Evolutionary conservation across 192 early-diverging fungal genomes (phyloP), one percentile per base, ranked within the genome.

Genomic region (Mortierella claussenii): DNA sequence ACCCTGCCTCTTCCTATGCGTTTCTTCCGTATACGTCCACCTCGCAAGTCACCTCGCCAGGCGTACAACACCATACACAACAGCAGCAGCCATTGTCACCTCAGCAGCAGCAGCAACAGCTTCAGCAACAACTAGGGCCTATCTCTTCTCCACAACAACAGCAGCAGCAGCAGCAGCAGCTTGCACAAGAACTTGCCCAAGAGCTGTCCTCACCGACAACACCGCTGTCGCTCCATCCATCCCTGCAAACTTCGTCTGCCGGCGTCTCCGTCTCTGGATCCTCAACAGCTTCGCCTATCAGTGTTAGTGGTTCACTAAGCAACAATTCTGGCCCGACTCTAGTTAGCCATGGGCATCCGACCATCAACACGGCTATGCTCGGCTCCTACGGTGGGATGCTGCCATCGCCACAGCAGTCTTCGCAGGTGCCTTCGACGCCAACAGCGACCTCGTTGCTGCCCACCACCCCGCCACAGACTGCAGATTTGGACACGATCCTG

Each of bases 401-500:
- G 37, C 54, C 69, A 24, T 71, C 69, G 34, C 69, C 69, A 18
- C 68, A 51, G 27, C 44, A 52, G 23, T 63, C 60, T 3, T 57
- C 59, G 7, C 60, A 63, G 46, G 42, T 49, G 18, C 51, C 60
- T 3, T 51, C 69, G 9, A 49, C 59, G 3, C 34, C 69, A 26
- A 55, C 63, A 6, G 63, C 15, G 0, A 37, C 47, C 0, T 10
- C 23, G 2, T 1, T 33, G 8, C 65, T 58, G 3, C 52, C 62
- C 12, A 71, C 50, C n/a, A 67, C 49, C 20, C 42, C 65, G 23
- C 66, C 80, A 6, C 62, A 67, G 11, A 76, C 55, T 9, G 81
- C 70, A 28, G 82, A 86, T 65, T 62, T 87, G 1, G 84, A 87
- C 37, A 76, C 83, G 7, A 71, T 87, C 43, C 64, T 87, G 17